Evolutionary conservation across 352 stramenopile species (phyloP), one percentile per base, ranked within the genome.

Genomic region (Detonula confervacea): DNA sequence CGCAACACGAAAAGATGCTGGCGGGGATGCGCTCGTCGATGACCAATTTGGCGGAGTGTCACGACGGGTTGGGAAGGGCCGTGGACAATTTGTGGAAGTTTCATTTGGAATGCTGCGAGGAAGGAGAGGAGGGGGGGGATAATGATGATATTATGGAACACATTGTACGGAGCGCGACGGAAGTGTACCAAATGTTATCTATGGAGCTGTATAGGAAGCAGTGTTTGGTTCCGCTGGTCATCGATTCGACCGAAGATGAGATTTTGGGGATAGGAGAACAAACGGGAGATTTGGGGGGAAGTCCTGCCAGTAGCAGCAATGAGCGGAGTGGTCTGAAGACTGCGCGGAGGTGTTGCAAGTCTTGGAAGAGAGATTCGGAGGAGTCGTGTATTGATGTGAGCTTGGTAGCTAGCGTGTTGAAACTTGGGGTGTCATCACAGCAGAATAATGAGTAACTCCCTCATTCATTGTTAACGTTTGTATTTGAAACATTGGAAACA

Each of bases 1-100:
- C 77, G 12, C 77, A 89, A 51, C 87, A 92, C 56, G 87, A 92
- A 78, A 76, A 79, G 62, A 92, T 92, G 87, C 61, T 92, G 46
- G n/a, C 46, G 11, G 68, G 51, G 8, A 20, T 83, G 44, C 44
- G 87, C 61, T 78, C 37, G 18, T 46, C 84, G 0, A 72, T 90
- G 39, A 70, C 76, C 0, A 68, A 74, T 29, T 42, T 90, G 39
- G 57, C 82, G 20, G 72, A 89, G 29, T 68, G 70, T 52, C 73
- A 88, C 54, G 87, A 92, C 49, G 77, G 59, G 22, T 62, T 90
- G 57, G 79, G 84, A 20, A 76, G 87, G 52, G 56, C 82, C 57
- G 65, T 92, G 35, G 84, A 89, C 61, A 83, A 79, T 59, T 60
- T 81, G 44, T 82, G 86, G 81, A 55, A 72, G 47, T 72, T 84